These are phyloP conservation scores for Oryza coarctata DNA, from an alignment of 176 grass and related monocot species.

Conservation along the genomic window DNA sequence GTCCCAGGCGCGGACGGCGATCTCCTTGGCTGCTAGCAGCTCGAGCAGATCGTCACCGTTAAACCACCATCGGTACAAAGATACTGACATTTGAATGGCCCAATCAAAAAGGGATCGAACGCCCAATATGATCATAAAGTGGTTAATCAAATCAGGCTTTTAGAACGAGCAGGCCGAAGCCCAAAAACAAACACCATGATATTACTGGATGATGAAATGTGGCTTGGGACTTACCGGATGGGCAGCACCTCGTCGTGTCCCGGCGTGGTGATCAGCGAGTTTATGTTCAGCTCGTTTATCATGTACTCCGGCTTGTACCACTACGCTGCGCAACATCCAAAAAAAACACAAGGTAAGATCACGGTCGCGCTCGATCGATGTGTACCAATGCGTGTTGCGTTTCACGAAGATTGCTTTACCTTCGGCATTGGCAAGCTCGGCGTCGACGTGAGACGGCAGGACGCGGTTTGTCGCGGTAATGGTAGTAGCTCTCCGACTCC, in stretches of 20 bases:
- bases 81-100: neutral
- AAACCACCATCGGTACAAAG: neutral
- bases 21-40: conserved; percentile 72
- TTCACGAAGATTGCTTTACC: conserved; percentile 29
- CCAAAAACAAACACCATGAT: neutral
- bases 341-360: neutral
- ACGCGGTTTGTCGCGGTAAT: conserved; percentile 84
- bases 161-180: neutral
- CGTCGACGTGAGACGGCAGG: conserved; percentile 79
- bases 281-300: conserved; percentile 91
- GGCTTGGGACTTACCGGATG: conserved; percentile 54
- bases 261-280: conserved; percentile 87
- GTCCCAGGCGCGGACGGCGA: conserved; percentile 91
- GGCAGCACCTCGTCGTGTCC: conserved; percentile 67
- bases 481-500: conserved; percentile 91
- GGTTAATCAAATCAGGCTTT: neutral
- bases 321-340: conserved; percentile 53
- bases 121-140: neutral
- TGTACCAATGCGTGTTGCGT: neutral
- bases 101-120: no score
- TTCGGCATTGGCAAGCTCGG: conserved; percentile 78
- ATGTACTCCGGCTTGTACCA: conserved; percentile 99
- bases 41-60: conserved; percentile 42
- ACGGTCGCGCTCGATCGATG: neutral
- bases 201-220: neutral